Evolutionary conservation across 768 basidiomycete species (phyloP).

Genomic region (Kwoniella shandongensis): DNA sequence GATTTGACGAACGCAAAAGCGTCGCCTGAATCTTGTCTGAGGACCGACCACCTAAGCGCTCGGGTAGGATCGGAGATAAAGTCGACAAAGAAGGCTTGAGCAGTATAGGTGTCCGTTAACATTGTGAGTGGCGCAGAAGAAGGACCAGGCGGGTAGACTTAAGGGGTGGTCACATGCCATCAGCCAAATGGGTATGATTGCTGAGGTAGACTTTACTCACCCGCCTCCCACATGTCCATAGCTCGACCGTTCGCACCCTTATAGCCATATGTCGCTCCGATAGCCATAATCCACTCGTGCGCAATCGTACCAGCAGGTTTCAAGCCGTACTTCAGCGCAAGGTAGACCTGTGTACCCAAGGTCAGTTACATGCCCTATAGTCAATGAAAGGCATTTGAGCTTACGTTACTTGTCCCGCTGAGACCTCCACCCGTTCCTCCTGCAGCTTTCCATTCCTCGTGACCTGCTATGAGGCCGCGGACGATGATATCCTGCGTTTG

Average conservation of each 20-base stretch:
- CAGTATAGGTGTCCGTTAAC: constrained; percentile 93
- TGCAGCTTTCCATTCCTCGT: constrained; percentile 56
- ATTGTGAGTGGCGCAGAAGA: constrained; percentile 62
- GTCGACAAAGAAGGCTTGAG: constrained; percentile 76
- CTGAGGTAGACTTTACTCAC: constrained; percentile 51
- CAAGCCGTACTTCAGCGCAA: constrained; percentile 74
- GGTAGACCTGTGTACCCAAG: constrained; percentile 62
- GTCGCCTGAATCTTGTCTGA: constrained; percentile 93
- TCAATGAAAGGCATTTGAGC: constrained; percentile 29
- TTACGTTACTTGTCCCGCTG: constrained; percentile 87
- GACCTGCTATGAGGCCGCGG: constrained; percentile 66
- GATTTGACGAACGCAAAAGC: constrained; percentile 75
- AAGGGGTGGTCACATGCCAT: neutral
- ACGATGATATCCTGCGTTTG: constrained; percentile 76
- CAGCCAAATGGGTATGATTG: constrained; percentile 1
- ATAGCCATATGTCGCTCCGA: constrained; percentile 83
- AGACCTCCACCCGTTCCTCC: constrained; percentile 57
- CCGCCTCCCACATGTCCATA: constrained; percentile 81
- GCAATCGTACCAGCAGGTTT: constrained; percentile 65
- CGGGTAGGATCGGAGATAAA: constrained; percentile 57
- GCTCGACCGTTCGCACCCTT: constrained; percentile 70
- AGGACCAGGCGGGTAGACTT: constrained; percentile 54
- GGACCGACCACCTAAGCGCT: constrained; percentile 71
- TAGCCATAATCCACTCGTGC: constrained; percentile 58
- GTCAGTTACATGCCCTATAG: neutral